Evolutionary conservation across 495 filamentous ascomycete genomes (phyloP), one percentile per base, ranked within the genome.

Genomic region (Mycothermus thermophilus): DNA sequence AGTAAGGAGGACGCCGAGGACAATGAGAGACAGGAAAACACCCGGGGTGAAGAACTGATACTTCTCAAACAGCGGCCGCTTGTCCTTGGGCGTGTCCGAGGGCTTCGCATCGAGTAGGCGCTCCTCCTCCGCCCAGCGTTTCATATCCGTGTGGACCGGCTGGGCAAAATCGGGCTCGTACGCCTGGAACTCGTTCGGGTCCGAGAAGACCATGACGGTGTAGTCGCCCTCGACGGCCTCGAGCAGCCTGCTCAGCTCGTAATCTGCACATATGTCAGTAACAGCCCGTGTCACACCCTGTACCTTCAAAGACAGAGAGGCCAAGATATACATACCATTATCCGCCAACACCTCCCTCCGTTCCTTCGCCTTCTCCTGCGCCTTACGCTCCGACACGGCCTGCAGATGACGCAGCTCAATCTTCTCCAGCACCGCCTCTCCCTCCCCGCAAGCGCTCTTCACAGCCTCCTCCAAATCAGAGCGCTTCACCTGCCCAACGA

Each of bases 11-110:
- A 94, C 46, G 17, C 85, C 25, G 2, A 61, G 30, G 3, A 49
- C 47, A 19, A 87, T 48, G 15, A 93, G 54, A 10, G 74, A 75
- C 74, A 87, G 87, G 53, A 94, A 95, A 39, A 96, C 69, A 55
- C 66, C 69, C 48, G 86, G 83, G 13, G 74, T 83, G 18, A 97
- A 78, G 61, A 79, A 95, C 51, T 90, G 79, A 53, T 97, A 97
- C 49, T 78, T 79, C 56, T 87, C 75, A 50, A 97, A 97, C 30
- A 97, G 58, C 21, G 82, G 77, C 14, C 63, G 58, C 18, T 47
- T 51, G 16, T 60, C 49, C 10, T 14, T n/a, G n/a, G n/a, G n/a
- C n/a, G n/a, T n/a, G n/a, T n/a, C n/a, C n/a, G n/a, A n/a, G n/a
- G n/a, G n/a, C n/a, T n/a, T n/a, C n/a, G n/a, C n/a, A n/a, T n/a